These are phyloP conservation scores for Diplosphaera chodatii DNA, from an alignment of 139 green algal genomes.

Conservation along the genomic window DNA sequence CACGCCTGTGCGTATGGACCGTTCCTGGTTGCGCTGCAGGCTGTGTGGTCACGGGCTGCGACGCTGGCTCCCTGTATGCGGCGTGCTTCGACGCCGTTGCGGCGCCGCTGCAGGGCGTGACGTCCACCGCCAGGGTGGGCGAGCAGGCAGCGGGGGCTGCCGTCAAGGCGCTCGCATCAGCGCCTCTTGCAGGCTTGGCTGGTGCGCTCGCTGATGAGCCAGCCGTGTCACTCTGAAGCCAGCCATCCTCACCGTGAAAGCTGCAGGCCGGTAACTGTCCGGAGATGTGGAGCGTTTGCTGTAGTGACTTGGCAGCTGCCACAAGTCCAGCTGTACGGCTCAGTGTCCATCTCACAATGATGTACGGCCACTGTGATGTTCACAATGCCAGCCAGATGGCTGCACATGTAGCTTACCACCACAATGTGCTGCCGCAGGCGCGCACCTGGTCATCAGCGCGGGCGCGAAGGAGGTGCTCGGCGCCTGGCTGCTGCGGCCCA, in stretches of 20 bases:
- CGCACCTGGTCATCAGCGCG: slow-evolving; percentile 20
- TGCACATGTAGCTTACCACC: too few relatives aligned
- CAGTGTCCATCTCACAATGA: too few relatives aligned
- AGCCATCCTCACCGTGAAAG: too few relatives aligned
- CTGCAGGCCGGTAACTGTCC: too few relatives aligned
- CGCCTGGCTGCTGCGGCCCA: slow-evolving; percentile 12
- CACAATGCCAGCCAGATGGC: too few relatives aligned
- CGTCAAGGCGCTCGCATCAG: slow-evolving; percentile 12
- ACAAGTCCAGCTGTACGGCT: too few relatives aligned
- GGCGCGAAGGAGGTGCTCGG: slow-evolving; percentile 23
- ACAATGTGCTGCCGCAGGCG: not conserved
- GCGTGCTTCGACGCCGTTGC: not conserved
- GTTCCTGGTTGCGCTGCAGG: not conserved
- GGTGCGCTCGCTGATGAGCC: too few relatives aligned
- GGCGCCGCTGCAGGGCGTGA: not conserved
- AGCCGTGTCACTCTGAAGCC: too few relatives aligned
- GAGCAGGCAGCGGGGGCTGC: slow-evolving; percentile 13
- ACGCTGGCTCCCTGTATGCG: not conserved
- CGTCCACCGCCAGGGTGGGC: not conserved
- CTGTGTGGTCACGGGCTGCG: not conserved
- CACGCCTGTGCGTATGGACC: too few relatives aligned
- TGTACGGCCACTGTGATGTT: too few relatives aligned
- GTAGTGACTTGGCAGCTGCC: too few relatives aligned
- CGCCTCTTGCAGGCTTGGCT: not conserved
- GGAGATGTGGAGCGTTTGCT: too few relatives aligned